A percentile compares a stretch with the other conserved stretches of the same genome.
Conservation (phyloP, 2,329 filamentous ascomycete genomes). For the Grosmannia serpens region DNA sequence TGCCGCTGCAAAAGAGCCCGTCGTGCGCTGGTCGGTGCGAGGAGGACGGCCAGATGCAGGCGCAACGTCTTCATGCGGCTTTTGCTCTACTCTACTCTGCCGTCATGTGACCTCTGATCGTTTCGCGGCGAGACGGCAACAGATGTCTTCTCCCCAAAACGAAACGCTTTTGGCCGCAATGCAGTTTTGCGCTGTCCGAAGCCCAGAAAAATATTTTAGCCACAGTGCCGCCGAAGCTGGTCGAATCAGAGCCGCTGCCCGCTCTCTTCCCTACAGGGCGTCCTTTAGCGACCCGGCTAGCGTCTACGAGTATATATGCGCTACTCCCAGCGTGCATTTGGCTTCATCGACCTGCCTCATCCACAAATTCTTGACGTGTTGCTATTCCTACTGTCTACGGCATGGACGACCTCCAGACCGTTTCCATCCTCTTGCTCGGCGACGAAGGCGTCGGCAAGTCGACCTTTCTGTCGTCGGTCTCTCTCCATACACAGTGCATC, state of each 20-base stretch:
- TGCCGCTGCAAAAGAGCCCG: no score
- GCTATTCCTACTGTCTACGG: neutral
- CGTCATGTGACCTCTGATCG: neutral
- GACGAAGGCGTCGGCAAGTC: constrained; percentile 50
- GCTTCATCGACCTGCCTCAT: neutral
- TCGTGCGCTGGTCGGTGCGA: no score
- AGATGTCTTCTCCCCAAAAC: no score
- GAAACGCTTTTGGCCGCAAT: no score
- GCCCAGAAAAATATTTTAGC: neutral
- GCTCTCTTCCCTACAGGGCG: neutral
- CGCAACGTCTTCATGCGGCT: neutral
- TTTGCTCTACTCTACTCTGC: neutral
- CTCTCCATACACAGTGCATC: constrained; percentile 2
- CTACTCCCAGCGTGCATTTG: no score
- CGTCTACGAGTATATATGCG: neutral
- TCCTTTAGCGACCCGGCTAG: neutral
- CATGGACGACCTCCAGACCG: constrained; percentile 3
- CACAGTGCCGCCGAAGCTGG: neutral
- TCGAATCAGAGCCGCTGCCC: neutral
- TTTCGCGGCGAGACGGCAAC: no score
- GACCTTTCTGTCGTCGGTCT: constrained; percentile 47
- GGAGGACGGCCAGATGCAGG: no score
- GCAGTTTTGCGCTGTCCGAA: no score
- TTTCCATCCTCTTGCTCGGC: constrained; percentile 44
- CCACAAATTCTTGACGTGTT: neutral